Evolutionary conservation across 805 yeast species (phyloP).

Genomic region (Metschnikowia arizonensis): DNA sequence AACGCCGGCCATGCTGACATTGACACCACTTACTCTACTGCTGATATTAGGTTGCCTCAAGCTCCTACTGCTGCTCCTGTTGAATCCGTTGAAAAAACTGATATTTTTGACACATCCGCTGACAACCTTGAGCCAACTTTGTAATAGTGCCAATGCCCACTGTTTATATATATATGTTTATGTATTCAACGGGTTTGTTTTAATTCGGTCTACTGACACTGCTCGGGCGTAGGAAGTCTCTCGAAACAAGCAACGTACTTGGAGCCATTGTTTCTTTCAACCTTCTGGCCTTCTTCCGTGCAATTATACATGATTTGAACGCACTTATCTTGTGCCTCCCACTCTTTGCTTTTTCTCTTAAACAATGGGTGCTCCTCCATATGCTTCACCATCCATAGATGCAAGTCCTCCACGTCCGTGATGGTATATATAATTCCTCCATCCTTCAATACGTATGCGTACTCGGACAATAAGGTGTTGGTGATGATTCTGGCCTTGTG

Average conservation of each 20-base stretch:
- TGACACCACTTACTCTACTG: constrained; percentile 5
- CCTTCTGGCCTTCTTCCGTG: constrained; percentile 99
- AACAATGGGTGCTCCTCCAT: constrained; percentile 88
- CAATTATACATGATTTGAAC: constrained; percentile 82
- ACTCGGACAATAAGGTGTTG: constrained; percentile 81
- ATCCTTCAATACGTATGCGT: constrained; percentile 82
- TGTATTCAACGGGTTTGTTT: constrained; percentile 2
- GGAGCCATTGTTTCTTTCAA: constrained; percentile 80
- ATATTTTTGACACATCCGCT: constrained; percentile 8
- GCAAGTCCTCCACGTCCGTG: constrained; percentile 91
- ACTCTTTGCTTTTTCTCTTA: constrained; percentile 69
- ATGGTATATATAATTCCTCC: constrained; percentile 91
- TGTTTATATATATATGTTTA: not conserved
- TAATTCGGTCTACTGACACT: constrained; percentile 10
- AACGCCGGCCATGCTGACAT: constrained; percentile 3
- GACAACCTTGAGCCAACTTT: constrained; percentile 9
- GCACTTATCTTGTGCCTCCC: constrained; percentile 78
- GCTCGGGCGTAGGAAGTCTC: constrained; percentile 60
- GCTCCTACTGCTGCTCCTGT: constrained; percentile 28
- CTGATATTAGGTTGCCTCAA: constrained; percentile 30
- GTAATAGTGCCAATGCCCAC: constrained; percentile 6
- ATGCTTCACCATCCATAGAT: constrained; percentile 94
- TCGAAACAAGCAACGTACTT: constrained; percentile 86
- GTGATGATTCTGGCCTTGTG: constrained; percentile 97
- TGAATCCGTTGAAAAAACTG: constrained; percentile 2